A percentile compares a stretch with the other conserved stretches of the same genome.
Evolutionary conservation across 306 rosid species (phyloP).

Genomic region (Potentilla sterilis): DNA sequence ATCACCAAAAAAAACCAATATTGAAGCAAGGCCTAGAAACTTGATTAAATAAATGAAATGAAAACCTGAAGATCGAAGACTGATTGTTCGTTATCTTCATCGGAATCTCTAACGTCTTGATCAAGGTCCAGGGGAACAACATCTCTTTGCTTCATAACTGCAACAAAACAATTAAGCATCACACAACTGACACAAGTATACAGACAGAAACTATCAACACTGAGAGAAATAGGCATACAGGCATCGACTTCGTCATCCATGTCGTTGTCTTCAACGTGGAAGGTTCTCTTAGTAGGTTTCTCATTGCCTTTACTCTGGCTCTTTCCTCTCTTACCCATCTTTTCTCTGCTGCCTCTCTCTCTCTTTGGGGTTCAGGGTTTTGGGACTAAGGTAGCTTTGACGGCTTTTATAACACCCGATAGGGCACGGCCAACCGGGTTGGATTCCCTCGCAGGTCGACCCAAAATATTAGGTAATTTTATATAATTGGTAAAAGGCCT

Average conservation of each 20-base stretch:
- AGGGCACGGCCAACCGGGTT: no score
- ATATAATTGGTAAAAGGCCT: no score
- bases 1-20: not conserved
- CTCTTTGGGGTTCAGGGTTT: not conserved
- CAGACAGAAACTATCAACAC: not conserved
- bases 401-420: not conserved
- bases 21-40: no score
- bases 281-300: slow-evolving; percentile 32
- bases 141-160: slow-evolving; percentile 89
- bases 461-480: no score
- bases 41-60: not conserved
- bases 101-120: slow-evolving; percentile 53
- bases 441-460: no score
- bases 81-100: slow-evolving; percentile 64
- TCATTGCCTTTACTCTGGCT: slow-evolving; percentile 37
- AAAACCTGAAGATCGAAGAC: slow-evolving; percentile 64
- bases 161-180: slow-evolving; percentile 2
- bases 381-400: not conserved
- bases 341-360: not conserved
- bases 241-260: slow-evolving; percentile 91
- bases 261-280: slow-evolving; percentile 40
- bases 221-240: slow-evolving; percentile 37
- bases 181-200: no score
- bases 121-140: slow-evolving; percentile 58
- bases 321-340: slow-evolving; percentile 64